Base-by-base conservation (phyloP, 345 rosid species). In the Citrus cavaleriei region DNA sequence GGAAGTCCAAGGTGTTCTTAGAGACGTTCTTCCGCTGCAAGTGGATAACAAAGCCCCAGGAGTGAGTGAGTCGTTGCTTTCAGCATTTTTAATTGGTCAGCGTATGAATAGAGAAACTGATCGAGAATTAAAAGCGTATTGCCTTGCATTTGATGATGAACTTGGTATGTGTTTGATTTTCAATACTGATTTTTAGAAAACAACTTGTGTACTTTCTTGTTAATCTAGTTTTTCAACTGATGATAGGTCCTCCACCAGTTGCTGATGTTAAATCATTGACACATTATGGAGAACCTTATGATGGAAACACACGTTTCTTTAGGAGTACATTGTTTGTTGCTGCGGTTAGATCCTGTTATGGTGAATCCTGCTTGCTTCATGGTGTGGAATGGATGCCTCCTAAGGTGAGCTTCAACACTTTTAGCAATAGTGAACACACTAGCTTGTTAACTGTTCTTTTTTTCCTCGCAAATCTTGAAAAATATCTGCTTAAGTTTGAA, bases 331-430 rank as follows among this genome's bases (percentile, higher is more conserved):
- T 96, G 73, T 96, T 91, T 83, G 97, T 93, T 75, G 96, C 99
- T 84, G 88, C 97, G 0, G 98, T 96, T 84, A 89, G 99, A 90
- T 91, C 99, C 27, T 96, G 97, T 80, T 95, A 91, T 61, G 91
- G 93, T 73, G 99, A 96, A 90, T 92, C 99, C 75, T 88, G 94
- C 79, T 49, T 96, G 88, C 99, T 96, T 78, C 99, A 96, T 86
- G 99, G 97, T 38, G 97, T 90, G 72, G 99, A 94, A 65, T 96
- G 99, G 99, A 94, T 96, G 99, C 95, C 99, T 78, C 99, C 97
- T 55, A 92, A 93, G 85, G 99, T 95, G 49, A 38, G 85, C 68
- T 55, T 85, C 34, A 22, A 35, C 22, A 32, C 27, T 71, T 80
- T 68, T 68, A 9, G 22, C n/a, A 6, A 13, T 61, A 5, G 18